phyloP scores from a whole-genome alignment of 2,329 filamentous ascomycete species.

The Epichloe festucae region DNA sequence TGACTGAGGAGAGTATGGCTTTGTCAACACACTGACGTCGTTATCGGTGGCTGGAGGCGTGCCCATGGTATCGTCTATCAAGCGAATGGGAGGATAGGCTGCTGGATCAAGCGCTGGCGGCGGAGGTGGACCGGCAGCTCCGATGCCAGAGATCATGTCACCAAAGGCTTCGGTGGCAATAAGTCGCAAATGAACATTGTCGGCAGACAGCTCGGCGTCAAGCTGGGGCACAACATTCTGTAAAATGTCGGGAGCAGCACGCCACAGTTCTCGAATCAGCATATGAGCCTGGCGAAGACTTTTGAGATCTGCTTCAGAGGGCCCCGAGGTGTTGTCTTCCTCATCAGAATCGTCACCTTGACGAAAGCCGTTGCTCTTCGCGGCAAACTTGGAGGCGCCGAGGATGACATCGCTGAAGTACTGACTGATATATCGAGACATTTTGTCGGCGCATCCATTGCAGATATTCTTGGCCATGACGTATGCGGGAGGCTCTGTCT shows the following conservation, averaged over 20 bases:
- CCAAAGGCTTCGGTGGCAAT: slow-evolving; percentile 90
- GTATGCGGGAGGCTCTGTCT: slow-evolving; percentile 84
- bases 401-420: slow-evolving; percentile 97
- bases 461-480: slow-evolving; percentile 94
- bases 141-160: slow-evolving; percentile 88
- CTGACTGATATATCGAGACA: slow-evolving; percentile 86
- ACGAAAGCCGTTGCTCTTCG: slow-evolving; percentile 42
- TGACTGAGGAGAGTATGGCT: slow-evolving; percentile 74
- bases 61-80: slow-evolving; percentile 40
- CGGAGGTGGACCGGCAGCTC: slow-evolving; percentile 74
- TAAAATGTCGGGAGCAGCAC: slow-evolving; percentile 75
- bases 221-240: slow-evolving; percentile 90
- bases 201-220: slow-evolving; percentile 80
- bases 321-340: slow-evolving; percentile 44
- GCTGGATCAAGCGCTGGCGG: slow-evolving; percentile 62
- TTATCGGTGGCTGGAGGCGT: slow-evolving; percentile 23
- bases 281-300: slow-evolving; percentile 84
- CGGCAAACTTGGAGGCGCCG: slow-evolving; percentile 56
- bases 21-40: slow-evolving; percentile 55
- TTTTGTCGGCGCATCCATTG: slow-evolving; percentile 78
- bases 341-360: slow-evolving; percentile 52
- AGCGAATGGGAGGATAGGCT: slow-evolving; percentile 65
- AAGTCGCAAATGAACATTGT: slow-evolving; percentile 74
- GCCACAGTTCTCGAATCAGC: slow-evolving; percentile 84
- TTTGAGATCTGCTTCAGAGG: slow-evolving; percentile 71